These are phyloP conservation scores for Elsinoe necatrix DNA, from an alignment of 2,329 filamentous ascomycete genomes.

Conservation along the genomic window DNA sequence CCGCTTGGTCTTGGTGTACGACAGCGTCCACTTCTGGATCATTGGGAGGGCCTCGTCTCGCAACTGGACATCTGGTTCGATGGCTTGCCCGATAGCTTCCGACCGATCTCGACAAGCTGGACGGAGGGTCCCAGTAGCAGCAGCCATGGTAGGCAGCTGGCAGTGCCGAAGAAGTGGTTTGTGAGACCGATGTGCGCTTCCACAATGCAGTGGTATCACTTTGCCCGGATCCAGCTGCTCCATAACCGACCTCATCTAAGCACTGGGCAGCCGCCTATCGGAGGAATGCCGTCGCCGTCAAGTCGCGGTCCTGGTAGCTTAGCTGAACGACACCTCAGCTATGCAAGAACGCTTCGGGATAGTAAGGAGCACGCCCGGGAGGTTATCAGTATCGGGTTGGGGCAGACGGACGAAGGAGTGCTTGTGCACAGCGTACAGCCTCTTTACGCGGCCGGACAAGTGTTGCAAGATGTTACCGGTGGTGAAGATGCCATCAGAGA, in stretches of 20 bases:
- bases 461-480: conserved; percentile 40
- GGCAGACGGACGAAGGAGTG: conserved; percentile 47
- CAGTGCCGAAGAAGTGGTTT: conserved; percentile 51
- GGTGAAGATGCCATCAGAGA: conserved; percentile 21
- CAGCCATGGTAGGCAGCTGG: not conserved
- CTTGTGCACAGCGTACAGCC: conserved; percentile 52
- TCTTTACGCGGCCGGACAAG: conserved; percentile 55
- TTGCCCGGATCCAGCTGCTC: conserved; percentile 53
- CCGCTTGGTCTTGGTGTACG: conserved; percentile 38
- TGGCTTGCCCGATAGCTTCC: conserved; percentile 52
- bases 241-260: conserved; percentile 53
- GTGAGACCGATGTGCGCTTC: conserved; percentile 55
- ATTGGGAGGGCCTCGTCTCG: conserved; percentile 47
- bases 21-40: conserved; percentile 43
- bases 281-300: not conserved
- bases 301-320: conserved; percentile 42
- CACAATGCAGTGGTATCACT: conserved; percentile 58
- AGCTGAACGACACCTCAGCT: conserved; percentile 47
- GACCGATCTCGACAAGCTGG: conserved; percentile 40
- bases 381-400: conserved; percentile 53
- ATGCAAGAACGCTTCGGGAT: conserved; percentile 48
- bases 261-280: conserved; percentile 26
- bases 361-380: conserved; percentile 51
- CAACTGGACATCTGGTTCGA: conserved; percentile 52
- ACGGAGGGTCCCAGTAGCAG: conserved; percentile 8